Evolutionary conservation across 2,329 filamentous ascomycete genomes (phyloP).

Genomic region (Fusarium tricinctum): DNA sequence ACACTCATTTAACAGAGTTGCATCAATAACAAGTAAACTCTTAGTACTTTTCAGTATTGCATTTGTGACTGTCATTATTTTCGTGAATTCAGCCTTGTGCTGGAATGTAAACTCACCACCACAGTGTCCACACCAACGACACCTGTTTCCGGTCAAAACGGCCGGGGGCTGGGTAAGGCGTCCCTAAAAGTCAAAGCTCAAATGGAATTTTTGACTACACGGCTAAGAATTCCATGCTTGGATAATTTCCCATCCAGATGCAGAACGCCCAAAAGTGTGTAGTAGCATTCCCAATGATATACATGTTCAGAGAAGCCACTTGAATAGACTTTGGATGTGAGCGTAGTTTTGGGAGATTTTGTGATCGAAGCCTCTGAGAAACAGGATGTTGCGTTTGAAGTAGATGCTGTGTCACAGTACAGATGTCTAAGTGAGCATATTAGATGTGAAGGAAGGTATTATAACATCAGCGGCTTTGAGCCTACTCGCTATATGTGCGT

Average conservation of each 20-base stretch:
- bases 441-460: background rate
- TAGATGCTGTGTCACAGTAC: accelerated
- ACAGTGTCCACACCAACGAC: background rate
- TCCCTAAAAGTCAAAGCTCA: background rate
- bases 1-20: constrained; percentile 26
- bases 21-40: constrained; percentile 26
- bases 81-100: background rate
- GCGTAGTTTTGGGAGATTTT: background rate
- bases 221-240: background rate
- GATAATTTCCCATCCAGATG: background rate
- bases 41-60: background rate
- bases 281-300: background rate
- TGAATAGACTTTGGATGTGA: background rate
- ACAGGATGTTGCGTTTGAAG: background rate
- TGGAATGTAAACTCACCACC: constrained; percentile 8
- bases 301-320: background rate
- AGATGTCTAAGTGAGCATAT: background rate
- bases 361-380: background rate
- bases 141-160: constrained; percentile 9
- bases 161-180: background rate
- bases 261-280: background rate
- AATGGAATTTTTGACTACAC: background rate
- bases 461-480: background rate
- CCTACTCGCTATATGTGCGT: background rate
- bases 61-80: background rate